These are phyloP conservation scores for Golubevia sp. DNA, from an alignment of 1,284 basidiomycete species.

Conservation along the genomic window DNA sequence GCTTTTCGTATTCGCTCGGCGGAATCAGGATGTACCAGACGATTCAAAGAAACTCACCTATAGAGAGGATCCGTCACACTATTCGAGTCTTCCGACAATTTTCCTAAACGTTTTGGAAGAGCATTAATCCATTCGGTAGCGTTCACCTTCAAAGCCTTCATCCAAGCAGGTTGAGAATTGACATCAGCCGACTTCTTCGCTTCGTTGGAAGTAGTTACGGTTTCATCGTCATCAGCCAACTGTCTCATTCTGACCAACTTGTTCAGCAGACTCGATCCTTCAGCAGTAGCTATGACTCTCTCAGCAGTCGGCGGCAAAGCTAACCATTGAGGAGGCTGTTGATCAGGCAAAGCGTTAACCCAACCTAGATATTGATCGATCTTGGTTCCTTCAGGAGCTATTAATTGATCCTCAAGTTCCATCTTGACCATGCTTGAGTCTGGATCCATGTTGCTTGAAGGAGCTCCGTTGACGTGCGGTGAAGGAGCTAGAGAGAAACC, in stretches of 20 bases:
- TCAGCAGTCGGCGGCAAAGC: slow-evolving; percentile 53
- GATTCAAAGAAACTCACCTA: slow-evolving; percentile 11
- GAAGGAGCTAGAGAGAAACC: slow-evolving; percentile 43
- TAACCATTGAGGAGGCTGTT: slow-evolving; percentile 58
- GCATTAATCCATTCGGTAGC: slow-evolving; percentile 32
- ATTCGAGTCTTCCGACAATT: slow-evolving; percentile 10
- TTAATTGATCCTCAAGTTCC: slow-evolving; percentile 27
- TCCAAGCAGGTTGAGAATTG: slow-evolving; percentile 42
- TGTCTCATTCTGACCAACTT: slow-evolving; percentile 52
- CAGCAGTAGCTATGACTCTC: slow-evolving; percentile 49
- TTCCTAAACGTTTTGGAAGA: not conserved
- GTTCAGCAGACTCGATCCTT: slow-evolving; percentile 34
- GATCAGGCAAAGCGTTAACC: slow-evolving; percentile 50
- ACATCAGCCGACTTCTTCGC: not conserved
- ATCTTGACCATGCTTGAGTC: not conserved
- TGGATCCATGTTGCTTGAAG: not conserved
- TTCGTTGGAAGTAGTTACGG: not conserved
- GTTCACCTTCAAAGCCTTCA: slow-evolving; percentile 40
- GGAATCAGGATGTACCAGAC: too few relatives aligned
- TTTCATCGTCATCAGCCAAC: slow-evolving; percentile 44
- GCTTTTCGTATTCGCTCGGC: too few relatives aligned
- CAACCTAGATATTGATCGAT: slow-evolving; percentile 52
- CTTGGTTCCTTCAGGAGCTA: slow-evolving; percentile 51
- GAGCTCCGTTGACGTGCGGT: not conserved
- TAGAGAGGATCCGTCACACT: slow-evolving; percentile 45